These are phyloP conservation scores for Isabelozyma gotoi DNA, from an alignment of 805 yeast species.

Conservation along the genomic window DNA sequence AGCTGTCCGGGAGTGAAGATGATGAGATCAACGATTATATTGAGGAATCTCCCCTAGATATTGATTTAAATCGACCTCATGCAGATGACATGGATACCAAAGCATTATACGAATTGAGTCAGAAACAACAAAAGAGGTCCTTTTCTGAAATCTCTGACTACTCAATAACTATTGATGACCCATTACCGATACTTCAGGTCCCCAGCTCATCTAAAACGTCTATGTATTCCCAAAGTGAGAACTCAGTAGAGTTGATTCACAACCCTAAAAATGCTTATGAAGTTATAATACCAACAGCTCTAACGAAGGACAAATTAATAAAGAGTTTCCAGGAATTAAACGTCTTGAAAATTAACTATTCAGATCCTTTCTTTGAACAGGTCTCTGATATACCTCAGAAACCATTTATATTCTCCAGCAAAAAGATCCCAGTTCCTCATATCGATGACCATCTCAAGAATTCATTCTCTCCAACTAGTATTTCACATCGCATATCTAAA, in stretches of 20 bases:
- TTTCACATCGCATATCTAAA: neutral
- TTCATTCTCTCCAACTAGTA: slow-evolving; percentile 1
- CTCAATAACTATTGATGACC: neutral
- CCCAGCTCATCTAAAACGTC: slow-evolving; percentile 13
- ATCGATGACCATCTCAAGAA: slow-evolving; percentile 23
- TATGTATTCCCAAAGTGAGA: neutral
- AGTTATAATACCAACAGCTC: slow-evolving; percentile 13
- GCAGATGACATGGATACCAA: slow-evolving; percentile 1
- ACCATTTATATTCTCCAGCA: slow-evolving; percentile 70
- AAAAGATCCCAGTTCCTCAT: slow-evolving; percentile 47
- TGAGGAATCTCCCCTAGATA: neutral
- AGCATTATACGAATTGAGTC: slow-evolving; percentile 19
- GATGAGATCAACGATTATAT: neutral
- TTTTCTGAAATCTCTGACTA: neutral
- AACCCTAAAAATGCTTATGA: slow-evolving; percentile 15
- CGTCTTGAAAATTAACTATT: slow-evolving; percentile 51
- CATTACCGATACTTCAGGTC: slow-evolving; percentile 6
- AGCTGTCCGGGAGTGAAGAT: neutral
- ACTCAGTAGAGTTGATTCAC: neutral
- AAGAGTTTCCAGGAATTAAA: slow-evolving; percentile 43
- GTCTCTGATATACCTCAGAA: slow-evolving; percentile 49
- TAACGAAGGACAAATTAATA: slow-evolving; percentile 14
- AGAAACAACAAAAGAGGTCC: slow-evolving; percentile 7
- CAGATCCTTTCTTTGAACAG: slow-evolving; percentile 63
- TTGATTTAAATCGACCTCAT: neutral